A percentile compares a stretch with the other conserved stretches of the same genome.
Conservation (phyloP, 2,329 filamentous ascomycete genomes). For the Orbilia brochopaga region DNA sequence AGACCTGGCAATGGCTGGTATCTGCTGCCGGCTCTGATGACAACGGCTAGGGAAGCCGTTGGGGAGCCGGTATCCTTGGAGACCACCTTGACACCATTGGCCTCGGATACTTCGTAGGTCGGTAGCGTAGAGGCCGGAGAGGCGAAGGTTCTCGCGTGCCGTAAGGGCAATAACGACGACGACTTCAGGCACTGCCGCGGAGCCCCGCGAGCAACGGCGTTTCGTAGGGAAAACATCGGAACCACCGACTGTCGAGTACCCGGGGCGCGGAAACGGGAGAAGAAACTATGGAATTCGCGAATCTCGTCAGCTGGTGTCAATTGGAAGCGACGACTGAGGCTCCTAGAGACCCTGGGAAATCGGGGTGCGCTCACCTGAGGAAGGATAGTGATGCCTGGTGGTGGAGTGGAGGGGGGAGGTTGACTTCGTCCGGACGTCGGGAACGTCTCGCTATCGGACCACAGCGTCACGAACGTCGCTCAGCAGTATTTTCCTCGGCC, state of each 20-base stretch:
- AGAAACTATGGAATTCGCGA: conserved; percentile 14
- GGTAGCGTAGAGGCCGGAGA: conserved; percentile 74
- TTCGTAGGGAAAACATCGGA: conserved; percentile 45
- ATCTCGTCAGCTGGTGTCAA: conserved; percentile 22
- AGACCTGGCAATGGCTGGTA: conserved; percentile 90
- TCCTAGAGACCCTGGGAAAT: neutral
- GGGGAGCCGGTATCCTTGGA: conserved; percentile 86
- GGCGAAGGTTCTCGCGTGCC: conserved; percentile 56
- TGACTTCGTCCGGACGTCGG: conserved; percentile 15
- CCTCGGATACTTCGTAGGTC: conserved; percentile 85
- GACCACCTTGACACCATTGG: conserved; percentile 88
- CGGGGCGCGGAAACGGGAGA: conserved; percentile 20
- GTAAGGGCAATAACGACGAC: conserved; percentile 31
- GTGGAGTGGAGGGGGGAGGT: conserved; percentile 17
- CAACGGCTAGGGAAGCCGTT: conserved; percentile 86
- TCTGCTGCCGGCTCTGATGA: conserved; percentile 91
- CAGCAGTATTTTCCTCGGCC: conserved; percentile 46
- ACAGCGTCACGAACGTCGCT: conserved; percentile 35
- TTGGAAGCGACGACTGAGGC: conserved; percentile 9
- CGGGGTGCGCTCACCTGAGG: conserved; percentile 17
- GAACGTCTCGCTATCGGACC: conserved; percentile 12
- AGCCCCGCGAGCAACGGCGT: conserved; percentile 40
- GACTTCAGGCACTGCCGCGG: conserved; percentile 43
- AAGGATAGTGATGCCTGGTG: conserved; percentile 1
- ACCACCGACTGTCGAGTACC: conserved; percentile 22